Base-by-base conservation (phyloP, 106 monocot genomes). In the Ottelia alismoides region DNA sequence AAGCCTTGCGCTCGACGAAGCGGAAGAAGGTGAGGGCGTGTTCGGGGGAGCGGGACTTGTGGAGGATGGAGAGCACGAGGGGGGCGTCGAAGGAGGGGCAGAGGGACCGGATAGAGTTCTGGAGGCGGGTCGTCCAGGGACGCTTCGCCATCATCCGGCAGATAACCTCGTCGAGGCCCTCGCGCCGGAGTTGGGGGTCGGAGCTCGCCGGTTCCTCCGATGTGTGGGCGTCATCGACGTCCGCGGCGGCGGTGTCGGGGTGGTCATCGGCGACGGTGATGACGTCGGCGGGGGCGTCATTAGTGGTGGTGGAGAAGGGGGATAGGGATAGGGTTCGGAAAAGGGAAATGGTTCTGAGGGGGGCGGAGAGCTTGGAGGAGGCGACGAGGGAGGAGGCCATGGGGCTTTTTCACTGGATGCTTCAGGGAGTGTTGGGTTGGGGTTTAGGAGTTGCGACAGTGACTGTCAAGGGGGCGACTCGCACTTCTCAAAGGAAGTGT, bases 71-170 rank as follows among this genome's bases (percentile, higher is more conserved):
- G 46, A 80, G 69, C 17, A 90, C 90, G 26, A 85, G 76, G 16
- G 59, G 25, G n/a, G 47, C 54, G 66, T 71, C 74, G 70, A 90
- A 83, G 45, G 27, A 17, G n/a, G 90, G 82, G 49, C 48, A 72
- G 20, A 90, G 56, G 24, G 23, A 49, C 0, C 90, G 79, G 68
- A 98, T 98, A 11, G 98, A 86, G 67, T 85, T 90, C 82, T 98
- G 79, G 64, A 98, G 89, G 46, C 90, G 89, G 47, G 90, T 90
- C 23, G 98, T 98, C 98, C 98, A 98, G 1, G 79, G 82, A 1
- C 98, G 85, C 35, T 51, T 65, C 9, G 70, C 30, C 77, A 98
- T 86, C 79, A 98, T 90, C 35, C 63, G 28, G 66, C 79, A 69
- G 27, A 98, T 82, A 7, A 74, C 68, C 47, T 77, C 70, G 52